phyloP scores from a whole-genome alignment of 257 asterid species.

The Rhazya stricta region DNA sequence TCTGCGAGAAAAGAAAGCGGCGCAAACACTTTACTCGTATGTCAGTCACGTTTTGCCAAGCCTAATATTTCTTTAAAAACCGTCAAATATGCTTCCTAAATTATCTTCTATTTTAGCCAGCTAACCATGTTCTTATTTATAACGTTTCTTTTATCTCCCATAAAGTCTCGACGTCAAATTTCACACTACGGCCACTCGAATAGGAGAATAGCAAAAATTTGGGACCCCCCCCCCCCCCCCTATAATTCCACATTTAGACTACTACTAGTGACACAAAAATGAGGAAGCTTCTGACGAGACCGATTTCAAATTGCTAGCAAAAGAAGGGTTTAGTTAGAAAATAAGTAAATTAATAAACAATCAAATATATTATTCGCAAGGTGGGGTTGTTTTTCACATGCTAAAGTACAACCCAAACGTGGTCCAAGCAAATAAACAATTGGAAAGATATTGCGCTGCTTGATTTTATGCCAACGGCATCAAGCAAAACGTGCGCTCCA shows the following conservation, averaged over 20 bases:
- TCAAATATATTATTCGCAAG: not conserved
- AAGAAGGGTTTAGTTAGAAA: conserved; percentile 2
- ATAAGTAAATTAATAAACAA: not conserved
- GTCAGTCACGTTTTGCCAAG: too few species aligned
- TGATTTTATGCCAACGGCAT: conserved; percentile 19
- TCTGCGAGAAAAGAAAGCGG: too few species aligned
- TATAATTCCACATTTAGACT: not conserved
- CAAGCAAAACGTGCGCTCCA: conserved; percentile 28
- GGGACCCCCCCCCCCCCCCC: too few species aligned
- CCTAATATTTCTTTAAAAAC: too few species aligned
- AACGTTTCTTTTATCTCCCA: too few species aligned
- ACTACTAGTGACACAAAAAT: not conserved
- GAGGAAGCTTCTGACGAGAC: not conserved
- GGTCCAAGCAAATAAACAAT: conserved; percentile 5
- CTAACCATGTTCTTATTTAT: too few species aligned
- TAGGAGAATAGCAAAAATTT: too few species aligned
- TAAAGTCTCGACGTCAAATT: too few species aligned
- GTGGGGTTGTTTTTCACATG: conserved; percentile 6
- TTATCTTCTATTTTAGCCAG: too few species aligned
- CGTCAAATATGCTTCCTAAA: too few species aligned
- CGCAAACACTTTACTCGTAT: too few species aligned
- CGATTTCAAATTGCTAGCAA: not conserved
- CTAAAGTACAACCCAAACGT: not conserved
- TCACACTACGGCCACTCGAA: too few species aligned
- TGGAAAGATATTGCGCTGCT: not conserved